Evolutionary conservation across 352 stramenopile species (phyloP).

Genomic region (Pythium phragmiticola): DNA sequence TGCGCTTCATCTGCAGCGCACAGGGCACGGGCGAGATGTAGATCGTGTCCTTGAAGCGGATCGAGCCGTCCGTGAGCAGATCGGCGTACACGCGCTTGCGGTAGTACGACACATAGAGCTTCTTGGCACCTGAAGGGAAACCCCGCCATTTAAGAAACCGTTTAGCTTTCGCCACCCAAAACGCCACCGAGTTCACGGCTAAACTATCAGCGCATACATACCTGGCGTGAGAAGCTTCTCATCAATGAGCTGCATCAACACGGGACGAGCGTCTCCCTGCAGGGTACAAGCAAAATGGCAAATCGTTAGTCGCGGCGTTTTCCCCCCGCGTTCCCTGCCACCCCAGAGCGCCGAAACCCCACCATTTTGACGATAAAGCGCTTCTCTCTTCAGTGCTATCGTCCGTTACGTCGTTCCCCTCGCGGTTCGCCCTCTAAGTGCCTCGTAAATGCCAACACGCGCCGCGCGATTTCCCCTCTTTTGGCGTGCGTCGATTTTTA

Average conservation of each 20-base stretch:
- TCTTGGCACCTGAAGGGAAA: conserved; percentile 45
- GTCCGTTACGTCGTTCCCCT: not conserved
- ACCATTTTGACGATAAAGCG: conserved; percentile 13
- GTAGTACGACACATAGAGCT: conserved; percentile 84
- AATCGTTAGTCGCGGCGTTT: not conserved
- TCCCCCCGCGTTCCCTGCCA: not conserved
- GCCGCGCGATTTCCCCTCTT: conserved; percentile 4
- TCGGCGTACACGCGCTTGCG: conserved; percentile 77
- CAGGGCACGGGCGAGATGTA: conserved; percentile 73
- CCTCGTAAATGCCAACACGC: not conserved
- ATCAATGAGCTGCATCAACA: conserved; percentile 64
- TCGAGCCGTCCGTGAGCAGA: conserved; percentile 67
- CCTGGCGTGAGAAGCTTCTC: conserved; percentile 65
- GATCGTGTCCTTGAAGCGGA: conserved; percentile 75
- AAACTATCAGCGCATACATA: conserved; percentile 14
- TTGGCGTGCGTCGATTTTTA: conserved; percentile 15
- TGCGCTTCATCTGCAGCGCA: conserved; percentile 80
- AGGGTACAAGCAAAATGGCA: not conserved
- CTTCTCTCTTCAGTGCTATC: not conserved
- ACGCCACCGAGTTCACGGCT: not conserved
- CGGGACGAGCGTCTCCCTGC: conserved; percentile 61
- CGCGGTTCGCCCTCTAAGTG: not conserved
- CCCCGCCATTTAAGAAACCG: not conserved
- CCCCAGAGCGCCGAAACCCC: not conserved
- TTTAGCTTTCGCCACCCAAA: not conserved